Evolutionary conservation across 2,329 filamentous ascomycete genomes (phyloP), one percentile per base, ranked within the genome.

Genomic region (Fusarium coffeatum): DNA sequence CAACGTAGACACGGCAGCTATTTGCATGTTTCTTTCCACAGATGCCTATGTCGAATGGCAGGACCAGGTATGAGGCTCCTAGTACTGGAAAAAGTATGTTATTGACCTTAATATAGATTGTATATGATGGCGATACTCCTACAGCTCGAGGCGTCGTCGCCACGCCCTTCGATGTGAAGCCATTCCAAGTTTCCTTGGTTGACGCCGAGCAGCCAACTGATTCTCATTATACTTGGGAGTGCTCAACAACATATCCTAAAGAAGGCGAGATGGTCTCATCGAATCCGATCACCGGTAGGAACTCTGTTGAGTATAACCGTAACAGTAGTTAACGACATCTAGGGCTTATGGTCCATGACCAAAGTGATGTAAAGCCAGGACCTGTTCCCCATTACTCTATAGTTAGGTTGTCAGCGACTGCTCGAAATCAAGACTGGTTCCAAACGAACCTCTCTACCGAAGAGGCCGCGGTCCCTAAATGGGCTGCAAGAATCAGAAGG

Each of bases 21-120:
- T 85, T 18, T 89, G 87, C 68, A 73, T 85, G 15, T 81, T 83
- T 64, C 80, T 89, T 18, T 81, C 81, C 0, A 77, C 83, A 0
- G 86, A 88, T 67, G 83, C 87, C 2, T 87, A 88, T 66, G 77
- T 89, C 16, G 83, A 84, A 53, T 89, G 86, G 81, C 87, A 89
- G 69, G 81, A 87, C 48, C 79, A 76, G 42, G 85, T 86, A 78
- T 45, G 82, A 53, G 55, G 23, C 2, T 6, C 22, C 6, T 11
- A 10, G 6, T 2, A 3, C 12, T 10, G 2, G 3, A 3, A 3
- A 34, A 6, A 15, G 15, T 20, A 37, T 25, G 15, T 8, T 25
- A 20, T 61, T 77, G 23, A 76, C 55, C 9, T 25, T 13, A 25
- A 11, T 41, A 3, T 51, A 87, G 84, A 71, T 87, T 18, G 85